Evolutionary conservation across 192 early-diverging fungal species (phyloP).

Genomic region (Lobulomyces angularis): DNA sequence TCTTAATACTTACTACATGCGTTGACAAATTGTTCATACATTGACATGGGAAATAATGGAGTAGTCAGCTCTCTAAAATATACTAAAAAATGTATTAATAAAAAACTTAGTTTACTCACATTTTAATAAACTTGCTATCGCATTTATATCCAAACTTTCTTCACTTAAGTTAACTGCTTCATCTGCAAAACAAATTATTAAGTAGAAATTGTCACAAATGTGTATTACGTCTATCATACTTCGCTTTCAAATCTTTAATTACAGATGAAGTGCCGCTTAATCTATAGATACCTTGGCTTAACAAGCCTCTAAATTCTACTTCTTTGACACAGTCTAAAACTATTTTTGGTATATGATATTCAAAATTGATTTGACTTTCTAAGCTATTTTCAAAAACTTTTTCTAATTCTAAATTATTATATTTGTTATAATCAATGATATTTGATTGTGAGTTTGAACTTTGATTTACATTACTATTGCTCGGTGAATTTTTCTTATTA

Average conservation of each 20-base stretch:
- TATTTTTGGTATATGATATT: too few relatives aligned
- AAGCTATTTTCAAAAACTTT: too few relatives aligned
- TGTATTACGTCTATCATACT: constrained; percentile 25
- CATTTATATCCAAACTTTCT: constrained; percentile 37
- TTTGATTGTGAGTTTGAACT: too few relatives aligned
- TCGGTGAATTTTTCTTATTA: too few relatives aligned
- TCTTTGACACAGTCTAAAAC: too few relatives aligned
- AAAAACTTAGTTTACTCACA: constrained; percentile 13
- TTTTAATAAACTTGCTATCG: constrained; percentile 31
- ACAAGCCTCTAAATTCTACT: constrained; percentile 25
- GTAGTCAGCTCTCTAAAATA: constrained; percentile 44
- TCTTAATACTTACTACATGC: constrained; percentile 35
- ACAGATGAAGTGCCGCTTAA: constrained; percentile 32
- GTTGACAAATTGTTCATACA: constrained; percentile 37
- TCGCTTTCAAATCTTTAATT: constrained; percentile 20
- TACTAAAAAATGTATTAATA: constrained; percentile 13
- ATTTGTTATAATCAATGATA: too few relatives aligned
- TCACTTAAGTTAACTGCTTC: constrained; percentile 28
- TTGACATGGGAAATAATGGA: constrained; percentile 39
- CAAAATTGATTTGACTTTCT: too few relatives aligned
- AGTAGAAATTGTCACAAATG: constrained; percentile 4
- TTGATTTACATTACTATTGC: too few relatives aligned
- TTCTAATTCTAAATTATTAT: too few relatives aligned
- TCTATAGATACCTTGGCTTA: constrained; percentile 42
- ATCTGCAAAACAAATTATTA: constrained; percentile 15